Base-by-base conservation (phyloP, 2,329 filamentous ascomycete species). In the Alternaria triticimaculans region DNA sequence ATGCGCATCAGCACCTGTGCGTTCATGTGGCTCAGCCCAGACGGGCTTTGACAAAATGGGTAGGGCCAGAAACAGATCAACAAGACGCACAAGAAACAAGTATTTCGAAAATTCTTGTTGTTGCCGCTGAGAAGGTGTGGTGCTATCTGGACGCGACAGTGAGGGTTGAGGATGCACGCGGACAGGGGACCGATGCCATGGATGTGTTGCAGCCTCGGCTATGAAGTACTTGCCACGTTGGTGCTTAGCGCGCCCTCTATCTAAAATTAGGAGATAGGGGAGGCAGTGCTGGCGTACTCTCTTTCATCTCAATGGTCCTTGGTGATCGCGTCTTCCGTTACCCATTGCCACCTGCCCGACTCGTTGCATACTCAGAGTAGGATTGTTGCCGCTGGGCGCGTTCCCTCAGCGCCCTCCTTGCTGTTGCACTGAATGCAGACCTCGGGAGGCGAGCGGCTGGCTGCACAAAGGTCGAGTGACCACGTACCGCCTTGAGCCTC, bases 221-320 rank as follows among this genome's bases (percentile, higher is more conserved):
- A 51, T 5, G 37, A 41, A 41, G 3, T 41, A 41, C 63, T 64
- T 60, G 59, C 41, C 53, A 33, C 56, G 18, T 44, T 60, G 10
- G 21, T 18, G 28, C 41, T 60, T 51, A 49, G 62, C 43, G 69
- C 55, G 64, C 28, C 57, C 28, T 55, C 21, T 18, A 46, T 60
- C 72, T 72, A 76, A 72, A 74, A 69, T 71, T 76, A 76, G 73
- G 63, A 37, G 71, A 69, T 76, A 76, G 73, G 63, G 30, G 71
- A 69, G 72, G 73, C 73, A 71, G 72, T 76, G 71, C 72, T 69
- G 61, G 57, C 58, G 57, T 50, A 48, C 46, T 58, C 33, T 63
- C 66, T 61, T 68, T 58, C 62, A 70, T 63, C 60, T 62, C 37
- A 41, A 41, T 41, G 59, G 37, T 59, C 63, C 60, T 67, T 62